Conservation (phyloP, 192 early-diverging fungal genomes). For the Oehlia diaphana region DNA sequence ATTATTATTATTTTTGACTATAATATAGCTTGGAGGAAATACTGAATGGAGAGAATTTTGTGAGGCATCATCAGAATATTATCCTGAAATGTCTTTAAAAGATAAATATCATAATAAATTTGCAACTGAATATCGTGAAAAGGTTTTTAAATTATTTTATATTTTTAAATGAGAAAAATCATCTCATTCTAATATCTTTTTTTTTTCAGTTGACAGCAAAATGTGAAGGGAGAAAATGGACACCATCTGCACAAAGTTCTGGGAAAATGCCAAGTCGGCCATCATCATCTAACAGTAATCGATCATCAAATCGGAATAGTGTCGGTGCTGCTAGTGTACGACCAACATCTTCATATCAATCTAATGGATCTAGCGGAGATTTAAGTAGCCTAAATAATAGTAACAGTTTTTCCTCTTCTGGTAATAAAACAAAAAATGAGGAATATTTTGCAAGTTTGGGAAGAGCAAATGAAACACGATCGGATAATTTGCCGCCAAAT, state of each 20-base stretch:
- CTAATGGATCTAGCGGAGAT: constrained; percentile 6
- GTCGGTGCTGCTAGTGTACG: constrained; percentile 11
- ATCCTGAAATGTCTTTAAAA: constrained; percentile 67
- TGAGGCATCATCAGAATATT: constrained; percentile 75
- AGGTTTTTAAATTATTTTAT: constrained; percentile 56
- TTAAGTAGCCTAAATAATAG: neutral
- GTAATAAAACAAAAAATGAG: constrained; percentile 71
- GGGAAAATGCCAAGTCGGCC: constrained; percentile 9
- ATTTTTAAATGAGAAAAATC: neutral
- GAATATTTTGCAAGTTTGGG: constrained; percentile 75
- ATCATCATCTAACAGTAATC: neutral
- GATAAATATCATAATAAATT: constrained; percentile 90
- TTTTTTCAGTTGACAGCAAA: constrained; percentile 51
- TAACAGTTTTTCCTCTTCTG: constrained; percentile 23
- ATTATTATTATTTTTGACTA: neutral
- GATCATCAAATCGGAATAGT: neutral
- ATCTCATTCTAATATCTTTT: neutral
- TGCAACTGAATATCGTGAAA: constrained; percentile 85
- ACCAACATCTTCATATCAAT: constrained; percentile 32
- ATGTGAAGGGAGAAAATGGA: constrained; percentile 60
- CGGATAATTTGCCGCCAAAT: constrained; percentile 66
- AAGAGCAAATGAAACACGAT: constrained; percentile 51
- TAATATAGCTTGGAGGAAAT: constrained; percentile 78
- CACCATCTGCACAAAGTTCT: constrained; percentile 39
- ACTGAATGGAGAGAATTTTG: constrained; percentile 84